Base-by-base conservation (phyloP, 345 rosid species). In the Eucalyptus regnans region DNA sequence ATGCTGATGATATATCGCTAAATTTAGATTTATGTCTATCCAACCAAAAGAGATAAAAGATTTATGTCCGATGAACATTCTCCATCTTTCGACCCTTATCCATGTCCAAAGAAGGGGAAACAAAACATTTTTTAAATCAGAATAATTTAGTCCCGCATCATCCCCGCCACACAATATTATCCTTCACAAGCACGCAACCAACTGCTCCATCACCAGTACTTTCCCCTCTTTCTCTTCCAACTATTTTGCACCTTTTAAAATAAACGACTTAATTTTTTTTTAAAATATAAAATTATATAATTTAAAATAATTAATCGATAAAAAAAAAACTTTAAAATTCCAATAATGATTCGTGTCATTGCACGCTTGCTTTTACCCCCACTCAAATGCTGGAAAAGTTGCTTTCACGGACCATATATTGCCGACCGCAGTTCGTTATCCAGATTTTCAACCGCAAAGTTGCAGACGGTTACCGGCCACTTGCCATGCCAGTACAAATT, bases 271-370 rank as follows among this genome's bases (percentile, higher is more conserved):
- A 52, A 23, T 10, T 58, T 56, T 37, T 33, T 37, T 56, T 56
- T 2, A 9, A 23, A 25, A n/a, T n/a, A n/a, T n/a, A n/a, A n/a
- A n/a, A n/a, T n/a, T 5, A 25, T 1, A 9, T 60, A 25, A 23
- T n/a, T 84, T 84, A 27, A 84, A 18, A 84, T 48, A 20, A 43
- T 14, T 84, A 84, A 56, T 9, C 62, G 29, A 56, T 9, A 56
- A 56, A 56, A 52, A 37, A 22, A 22, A 1, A 9, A n/a, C 12
- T 56, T 56, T 56, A 23, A 56, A 56, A 56, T 56, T 56, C 62
- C 3, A 25, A 84, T 25, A 25, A 22, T 25, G 9, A 41, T 25
- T 84, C 25, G 1, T 1, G 58, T 52, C 58, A 18, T 52, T 1
- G 58, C 3, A 18, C 58, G 25, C 58, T 52, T 7, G 58, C 58